These are phyloP conservation scores for Pythium sp. DNA, from an alignment of 352 stramenopile genomes.

Conservation along the genomic window DNA sequence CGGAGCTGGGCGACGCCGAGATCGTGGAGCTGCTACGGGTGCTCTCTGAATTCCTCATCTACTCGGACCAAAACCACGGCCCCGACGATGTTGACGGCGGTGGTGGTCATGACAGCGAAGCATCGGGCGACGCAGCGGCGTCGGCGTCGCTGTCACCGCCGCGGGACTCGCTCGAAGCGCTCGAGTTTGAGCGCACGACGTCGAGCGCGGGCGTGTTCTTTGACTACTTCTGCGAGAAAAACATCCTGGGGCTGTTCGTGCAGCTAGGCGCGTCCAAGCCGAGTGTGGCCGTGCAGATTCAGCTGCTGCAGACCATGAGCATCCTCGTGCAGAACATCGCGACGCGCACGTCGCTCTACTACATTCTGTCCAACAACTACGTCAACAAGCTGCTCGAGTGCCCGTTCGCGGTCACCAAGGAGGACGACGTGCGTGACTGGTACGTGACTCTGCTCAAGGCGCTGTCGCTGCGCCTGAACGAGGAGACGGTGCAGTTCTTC, in stretches of 20 bases:
- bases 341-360: constrained; percentile 91
- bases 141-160: background rate
- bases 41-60: constrained; percentile 85
- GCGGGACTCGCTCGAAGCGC: constrained; percentile 14
- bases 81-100: constrained; percentile 15
- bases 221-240: constrained; percentile 97
- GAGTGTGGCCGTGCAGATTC: constrained; percentile 80
- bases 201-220: constrained; percentile 77
- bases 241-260: constrained; percentile 91
- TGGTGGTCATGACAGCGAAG: background rate
- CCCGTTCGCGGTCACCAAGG: constrained; percentile 52
- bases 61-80: constrained; percentile 78
- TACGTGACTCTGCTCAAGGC: constrained; percentile 89
- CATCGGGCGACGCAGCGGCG: background rate
- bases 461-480: constrained; percentile 80
- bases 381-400: constrained; percentile 92
- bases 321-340: constrained; percentile 90
- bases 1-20: constrained; percentile 57
- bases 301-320: constrained; percentile 92
- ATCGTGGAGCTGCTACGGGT: constrained; percentile 83
- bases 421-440: constrained; percentile 88
- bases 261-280: constrained; percentile 62
- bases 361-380: constrained; percentile 94
- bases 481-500: constrained; percentile 90
- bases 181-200: constrained; percentile 23